These are phyloP conservation scores for Flaveria brownii DNA, from an alignment of 129 eudicot species.

Conservation along the genomic window DNA sequence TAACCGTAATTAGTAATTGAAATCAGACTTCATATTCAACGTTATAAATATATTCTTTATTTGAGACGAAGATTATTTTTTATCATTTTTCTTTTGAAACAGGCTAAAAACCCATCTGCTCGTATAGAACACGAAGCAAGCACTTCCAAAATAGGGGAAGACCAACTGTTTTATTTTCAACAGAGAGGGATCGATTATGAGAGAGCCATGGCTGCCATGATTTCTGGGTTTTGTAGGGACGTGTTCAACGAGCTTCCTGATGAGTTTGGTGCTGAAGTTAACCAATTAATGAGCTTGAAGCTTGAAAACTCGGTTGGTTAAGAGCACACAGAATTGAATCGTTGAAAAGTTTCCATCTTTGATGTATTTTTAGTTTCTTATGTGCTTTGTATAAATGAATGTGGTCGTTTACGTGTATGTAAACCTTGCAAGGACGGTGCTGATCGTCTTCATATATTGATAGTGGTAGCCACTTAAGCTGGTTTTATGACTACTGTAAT, in stretches of 20 bases:
- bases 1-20: neutral
- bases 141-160: constrained; percentile 96
- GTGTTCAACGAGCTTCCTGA: constrained; percentile 93
- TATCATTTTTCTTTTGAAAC: constrained; percentile 19
- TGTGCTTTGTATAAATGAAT: constrained; percentile 26
- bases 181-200: constrained; percentile 96
- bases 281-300: constrained; percentile 92
- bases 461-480: constrained; percentile 11
- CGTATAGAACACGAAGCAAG: constrained; percentile 96
- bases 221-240: constrained; percentile 92
- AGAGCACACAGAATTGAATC: constrained; percentile 11
- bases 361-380: neutral
- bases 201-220: constrained; percentile 98
- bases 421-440: constrained; percentile 17
- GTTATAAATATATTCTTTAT: neutral
- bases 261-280: constrained; percentile 95
- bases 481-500: constrained; percentile 6
- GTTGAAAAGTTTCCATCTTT: constrained; percentile 13
- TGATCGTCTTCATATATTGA: constrained; percentile 14
- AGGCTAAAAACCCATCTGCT: constrained; percentile 76
- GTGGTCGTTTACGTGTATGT: constrained; percentile 29
- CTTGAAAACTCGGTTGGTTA: constrained; percentile 97
- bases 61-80: neutral
- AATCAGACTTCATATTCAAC: neutral
- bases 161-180: constrained; percentile 90